These are phyloP conservation scores for Suzukiozyma palmioleophila DNA, from an alignment of 1,139 yeast genomes.

Conservation along the genomic window DNA sequence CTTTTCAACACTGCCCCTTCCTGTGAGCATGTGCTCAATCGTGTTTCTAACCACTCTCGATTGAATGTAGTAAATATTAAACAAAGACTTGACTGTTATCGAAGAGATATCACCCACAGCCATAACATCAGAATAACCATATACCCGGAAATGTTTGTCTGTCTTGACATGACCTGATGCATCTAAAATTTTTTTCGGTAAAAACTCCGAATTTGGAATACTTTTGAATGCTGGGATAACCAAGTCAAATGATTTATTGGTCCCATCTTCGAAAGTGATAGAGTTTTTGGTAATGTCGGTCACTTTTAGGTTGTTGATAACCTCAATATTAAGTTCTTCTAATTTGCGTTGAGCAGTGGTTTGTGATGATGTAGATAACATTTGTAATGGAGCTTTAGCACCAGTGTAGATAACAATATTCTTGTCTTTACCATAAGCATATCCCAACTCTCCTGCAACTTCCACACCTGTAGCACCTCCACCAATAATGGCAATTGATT, in stretches of 20 bases:
- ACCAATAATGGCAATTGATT: slow-evolving; percentile 30
- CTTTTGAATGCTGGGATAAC: slow-evolving; percentile 20
- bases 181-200: slow-evolving; percentile 15
- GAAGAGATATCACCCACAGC: slow-evolving; percentile 32
- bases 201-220: slow-evolving; percentile 24
- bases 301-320: slow-evolving; percentile 19
- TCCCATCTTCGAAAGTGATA: slow-evolving; percentile 15
- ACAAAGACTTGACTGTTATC: slow-evolving; percentile 17
- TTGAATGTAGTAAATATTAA: slow-evolving; percentile 25
- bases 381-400: slow-evolving; percentile 18
- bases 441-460: slow-evolving; percentile 31
- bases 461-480: slow-evolving; percentile 44
- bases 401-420: slow-evolving; percentile 29
- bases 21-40: slow-evolving; percentile 15
- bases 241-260: slow-evolving; percentile 19
- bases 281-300: slow-evolving; percentile 6
- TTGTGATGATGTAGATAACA: slow-evolving; percentile 12
- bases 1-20: slow-evolving; percentile 9
- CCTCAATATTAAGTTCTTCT: slow-evolving; percentile 18
- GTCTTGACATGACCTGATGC: slow-evolving; percentile 20
- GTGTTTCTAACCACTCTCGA: slow-evolving; percentile 14
- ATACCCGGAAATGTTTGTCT: slow-evolving; percentile 21
- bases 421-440: slow-evolving; percentile 11
- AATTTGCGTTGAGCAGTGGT: slow-evolving; percentile 17
- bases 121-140: slow-evolving; percentile 21